phyloP scores from a whole-genome alignment of 2,329 filamentous ascomycete species.

The Blastomyces silverae region DNA sequence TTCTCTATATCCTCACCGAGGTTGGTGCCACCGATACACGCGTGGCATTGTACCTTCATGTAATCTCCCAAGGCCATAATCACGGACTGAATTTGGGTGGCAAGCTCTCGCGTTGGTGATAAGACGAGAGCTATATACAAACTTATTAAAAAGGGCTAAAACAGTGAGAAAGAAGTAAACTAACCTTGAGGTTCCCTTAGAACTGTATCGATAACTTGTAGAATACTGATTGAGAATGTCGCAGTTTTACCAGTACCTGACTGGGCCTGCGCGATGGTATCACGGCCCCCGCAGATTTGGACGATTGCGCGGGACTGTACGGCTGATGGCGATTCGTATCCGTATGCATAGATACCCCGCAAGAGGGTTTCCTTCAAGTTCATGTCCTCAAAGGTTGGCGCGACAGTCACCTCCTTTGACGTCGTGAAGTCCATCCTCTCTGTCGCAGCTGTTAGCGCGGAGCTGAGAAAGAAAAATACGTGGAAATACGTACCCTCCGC shows the following conservation, averaged over 20 bases:
- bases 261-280: constrained; percentile 97
- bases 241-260: constrained; percentile 96
- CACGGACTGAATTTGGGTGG: constrained; percentile 96
- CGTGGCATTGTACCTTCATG: constrained; percentile 99
- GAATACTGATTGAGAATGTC: constrained; percentile 92
- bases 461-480: not conserved
- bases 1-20: constrained; percentile 97
- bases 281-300: constrained; percentile 96
- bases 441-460: constrained; percentile 27
- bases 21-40: constrained; percentile 96
- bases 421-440: constrained; percentile 98
- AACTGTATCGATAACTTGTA: constrained; percentile 90
- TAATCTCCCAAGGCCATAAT: constrained; percentile 99
- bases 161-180: constrained; percentile 9
- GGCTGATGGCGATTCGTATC: constrained; percentile 95
- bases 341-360: constrained; percentile 95
- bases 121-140: constrained; percentile 65
- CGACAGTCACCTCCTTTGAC: constrained; percentile 91
- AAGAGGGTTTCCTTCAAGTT: constrained; percentile 95
- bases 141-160: not conserved
- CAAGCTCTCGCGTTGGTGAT: constrained; percentile 91
- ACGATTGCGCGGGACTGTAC: constrained; percentile 98
- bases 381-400: constrained; percentile 92
- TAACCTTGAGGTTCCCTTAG: constrained; percentile 77
- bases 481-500: constrained; percentile 53